Percentiles rank a stretch among this genome's conserved stretches.
Evolutionary conservation across 1,284 basidiomycete species (phyloP).

Genomic region (Schizopora paradoxa): DNA sequence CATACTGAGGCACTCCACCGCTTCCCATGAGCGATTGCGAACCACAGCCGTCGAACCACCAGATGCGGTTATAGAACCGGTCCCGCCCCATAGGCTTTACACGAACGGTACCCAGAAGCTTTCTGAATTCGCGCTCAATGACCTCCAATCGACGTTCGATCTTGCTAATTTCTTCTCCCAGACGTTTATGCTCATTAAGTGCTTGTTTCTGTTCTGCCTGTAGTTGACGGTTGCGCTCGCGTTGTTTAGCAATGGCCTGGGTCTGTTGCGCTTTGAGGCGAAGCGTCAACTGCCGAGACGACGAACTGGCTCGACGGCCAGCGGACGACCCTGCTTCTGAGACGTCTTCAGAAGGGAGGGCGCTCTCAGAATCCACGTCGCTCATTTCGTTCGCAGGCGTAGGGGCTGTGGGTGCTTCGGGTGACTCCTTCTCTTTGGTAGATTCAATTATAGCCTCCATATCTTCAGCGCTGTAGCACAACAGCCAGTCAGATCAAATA

Average conservation of each 20-base stretch:
- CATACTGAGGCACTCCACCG: conserved; percentile 74
- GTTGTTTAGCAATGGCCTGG: conserved; percentile 65
- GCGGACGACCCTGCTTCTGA: conserved; percentile 42
- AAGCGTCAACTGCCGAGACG: conserved; percentile 46
- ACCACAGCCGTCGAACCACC: conserved; percentile 99
- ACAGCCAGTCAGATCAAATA: conserved; percentile 6
- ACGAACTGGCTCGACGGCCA: conserved; percentile 39
- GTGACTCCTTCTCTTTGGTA: conserved; percentile 41
- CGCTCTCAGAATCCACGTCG: conserved; percentile 45
- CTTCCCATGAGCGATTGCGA: conserved; percentile 70
- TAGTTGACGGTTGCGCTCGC: conserved; percentile 70
- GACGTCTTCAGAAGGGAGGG: conserved; percentile 43
- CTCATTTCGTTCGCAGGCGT: conserved; percentile 60
- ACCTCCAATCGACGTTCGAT: conserved; percentile 74
- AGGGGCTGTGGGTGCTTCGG: conserved; percentile 26
- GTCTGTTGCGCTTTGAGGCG: conserved; percentile 44
- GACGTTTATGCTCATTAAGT: conserved; percentile 68
- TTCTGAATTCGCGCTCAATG: conserved; percentile 91
- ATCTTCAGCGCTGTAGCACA: conserved; percentile 54
- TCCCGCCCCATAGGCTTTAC: conserved; percentile 88
- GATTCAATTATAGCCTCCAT: conserved; percentile 60
- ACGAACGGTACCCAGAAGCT: conserved; percentile 76
- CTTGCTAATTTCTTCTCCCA: conserved; percentile 85
- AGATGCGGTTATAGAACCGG: conserved; percentile 90
- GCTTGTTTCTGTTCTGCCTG: conserved; percentile 66